phyloP scores from a whole-genome alignment of 164 flowering plant species.

The Pachysandra terminalis region DNA sequence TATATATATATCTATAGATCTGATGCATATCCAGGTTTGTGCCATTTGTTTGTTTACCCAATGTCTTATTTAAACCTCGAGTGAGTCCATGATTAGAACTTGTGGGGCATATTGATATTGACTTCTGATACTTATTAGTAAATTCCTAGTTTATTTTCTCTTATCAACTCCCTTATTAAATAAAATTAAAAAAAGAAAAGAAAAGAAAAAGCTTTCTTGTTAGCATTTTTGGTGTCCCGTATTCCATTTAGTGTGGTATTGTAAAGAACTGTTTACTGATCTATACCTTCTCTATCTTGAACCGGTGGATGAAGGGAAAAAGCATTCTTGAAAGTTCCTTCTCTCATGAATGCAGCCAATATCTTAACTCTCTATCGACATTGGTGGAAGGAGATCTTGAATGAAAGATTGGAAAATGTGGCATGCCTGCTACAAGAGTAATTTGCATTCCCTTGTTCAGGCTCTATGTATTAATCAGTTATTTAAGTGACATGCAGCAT shows the following conservation, averaged over 20 bases:
- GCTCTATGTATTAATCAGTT: constrained; percentile 98
- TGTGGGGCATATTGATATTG: too few relatives aligned
- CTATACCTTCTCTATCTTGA: constrained; percentile 25
- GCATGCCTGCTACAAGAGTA: constrained; percentile 89
- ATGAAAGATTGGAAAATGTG: constrained; percentile 78
- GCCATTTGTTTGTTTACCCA: too few relatives aligned
- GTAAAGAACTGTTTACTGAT: constrained; percentile 13
- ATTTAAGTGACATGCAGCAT: constrained; percentile 99
- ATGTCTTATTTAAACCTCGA: too few relatives aligned
- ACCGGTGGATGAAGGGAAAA: constrained; percentile 37
- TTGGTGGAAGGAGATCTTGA: constrained; percentile 82
- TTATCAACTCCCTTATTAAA: too few relatives aligned
- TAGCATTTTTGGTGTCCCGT: background rate
- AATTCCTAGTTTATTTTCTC: too few relatives aligned
- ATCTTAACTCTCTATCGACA: constrained; percentile 55
- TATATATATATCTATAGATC: too few relatives aligned
- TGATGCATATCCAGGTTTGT: too few relatives aligned
- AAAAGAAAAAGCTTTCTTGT: too few relatives aligned
- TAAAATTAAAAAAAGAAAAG: too few relatives aligned
- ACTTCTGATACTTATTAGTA: too few relatives aligned
- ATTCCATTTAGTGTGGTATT: background rate
- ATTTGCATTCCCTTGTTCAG: constrained; percentile 93
- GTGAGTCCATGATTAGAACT: too few relatives aligned
- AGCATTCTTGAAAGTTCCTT: constrained; percentile 68
- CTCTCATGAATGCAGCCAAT: constrained; percentile 91